Base-by-base conservation (phyloP, 2,329 filamentous ascomycete species). In the Spiromastix sp. region DNA sequence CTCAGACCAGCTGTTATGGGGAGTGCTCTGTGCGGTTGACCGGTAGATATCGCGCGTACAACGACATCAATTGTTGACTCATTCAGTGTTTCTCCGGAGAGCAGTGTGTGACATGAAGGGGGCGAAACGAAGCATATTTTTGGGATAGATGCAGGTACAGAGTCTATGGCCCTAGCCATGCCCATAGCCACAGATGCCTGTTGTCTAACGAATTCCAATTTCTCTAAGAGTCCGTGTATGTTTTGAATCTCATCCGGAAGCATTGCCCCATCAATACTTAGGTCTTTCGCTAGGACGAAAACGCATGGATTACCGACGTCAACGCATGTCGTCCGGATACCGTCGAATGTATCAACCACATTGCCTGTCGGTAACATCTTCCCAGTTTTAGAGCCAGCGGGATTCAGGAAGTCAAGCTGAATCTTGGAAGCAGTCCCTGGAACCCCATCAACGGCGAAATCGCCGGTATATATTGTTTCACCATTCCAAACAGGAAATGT, bases 251-350 rank as follows among this genome's bases (percentile, higher is more conserved):
- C 61, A 16, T 71, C 61, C 0, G 77, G 75, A 0, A 70, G 61
- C 22, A 79, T 61, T 7, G 63, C 61, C 3, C 66, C 64, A 12
- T 66, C 53, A 2, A 74, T 56, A 3, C 57, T 66, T 1, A 81
- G 48, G 39, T 75, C 69, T 2, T 58, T 48, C 0, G 76, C 73
- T 5, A 59, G 58, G 1, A 82, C 59, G 47, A 82, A 82, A 10
- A 78, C 65, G 30, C 71, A 72, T 0, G 78, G 79, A 44, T 80
- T 81, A 1, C 70, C 70, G 1, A 73, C 73, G 42, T 82, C 79
- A 1, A 80, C 64, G 17, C 77, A 71, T 2, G 73, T 78, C 0
- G 67, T 72, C 3, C 51, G 45, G 3, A 74, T 52, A 0, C 60
- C 64, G 5, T 65, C 58, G 11, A 82, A 58, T 0, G 34, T 49